A percentile compares a stretch with the other conserved stretches of the same genome.
These are phyloP conservation scores for Aspergillus udagawae DNA, from an alignment of 2,329 filamentous ascomycete genomes.

Conservation along the genomic window DNA sequence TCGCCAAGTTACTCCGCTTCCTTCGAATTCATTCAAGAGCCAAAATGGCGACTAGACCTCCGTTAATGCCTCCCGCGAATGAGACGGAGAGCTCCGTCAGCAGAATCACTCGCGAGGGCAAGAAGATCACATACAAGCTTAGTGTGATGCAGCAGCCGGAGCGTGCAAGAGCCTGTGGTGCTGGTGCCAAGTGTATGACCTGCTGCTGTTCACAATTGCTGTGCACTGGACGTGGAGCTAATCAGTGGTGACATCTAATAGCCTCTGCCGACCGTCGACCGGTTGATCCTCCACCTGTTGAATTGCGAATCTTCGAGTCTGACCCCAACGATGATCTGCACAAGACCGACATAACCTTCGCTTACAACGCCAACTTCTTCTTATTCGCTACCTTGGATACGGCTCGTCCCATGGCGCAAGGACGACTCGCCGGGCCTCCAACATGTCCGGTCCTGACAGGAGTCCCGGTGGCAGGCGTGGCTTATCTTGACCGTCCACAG, in stretches of 20 bases:
- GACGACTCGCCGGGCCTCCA: conserved; percentile 66
- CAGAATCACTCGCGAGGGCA: conserved; percentile 68
- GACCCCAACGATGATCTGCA: conserved; percentile 52
- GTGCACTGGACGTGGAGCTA: conserved; percentile 3
- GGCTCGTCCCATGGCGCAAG: conserved; percentile 76
- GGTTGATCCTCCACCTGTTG: conserved; percentile 90
- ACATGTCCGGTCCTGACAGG: conserved; percentile 82
- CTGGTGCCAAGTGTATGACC: conserved; percentile 79
- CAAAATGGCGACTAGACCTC: conserved; percentile 41
- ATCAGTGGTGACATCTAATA: conserved; percentile 32
- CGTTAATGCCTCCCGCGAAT: conserved; percentile 43
- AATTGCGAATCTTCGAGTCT: conserved; percentile 78
- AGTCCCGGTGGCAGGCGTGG: conserved; percentile 91
- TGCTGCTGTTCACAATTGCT: background rate
- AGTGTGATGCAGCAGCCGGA: conserved; percentile 91
- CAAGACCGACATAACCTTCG: conserved; percentile 72
- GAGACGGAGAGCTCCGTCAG: conserved; percentile 52
- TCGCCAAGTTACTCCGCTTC: background rate
- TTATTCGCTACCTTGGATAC: conserved; percentile 89
- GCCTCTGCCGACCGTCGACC: conserved; percentile 84
- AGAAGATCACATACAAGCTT: conserved; percentile 74
- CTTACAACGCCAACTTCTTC: conserved; percentile 96
- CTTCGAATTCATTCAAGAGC: background rate
- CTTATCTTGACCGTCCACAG: conserved; percentile 82
- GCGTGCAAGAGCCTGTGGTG: conserved; percentile 89